A percentile compares a stretch with the other conserved stretches of the same genome.
Conservation (phyloP, 164 flowering plant genomes). For the Cinnamomum chago region DNA sequence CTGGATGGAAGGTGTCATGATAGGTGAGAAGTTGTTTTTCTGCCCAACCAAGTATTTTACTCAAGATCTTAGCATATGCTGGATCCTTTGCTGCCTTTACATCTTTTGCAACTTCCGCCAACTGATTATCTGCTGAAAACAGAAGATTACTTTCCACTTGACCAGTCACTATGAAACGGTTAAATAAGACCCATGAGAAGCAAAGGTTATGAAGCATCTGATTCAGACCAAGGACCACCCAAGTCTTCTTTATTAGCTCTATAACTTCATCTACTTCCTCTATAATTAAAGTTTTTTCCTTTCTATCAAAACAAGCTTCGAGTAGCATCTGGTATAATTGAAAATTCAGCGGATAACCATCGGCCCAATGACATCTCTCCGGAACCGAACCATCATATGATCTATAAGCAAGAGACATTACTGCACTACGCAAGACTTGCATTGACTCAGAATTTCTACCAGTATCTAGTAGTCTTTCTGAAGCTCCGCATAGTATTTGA, state of each 20-base stretch:
- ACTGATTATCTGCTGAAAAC: constrained; percentile 53
- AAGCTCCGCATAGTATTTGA: constrained; percentile 27
- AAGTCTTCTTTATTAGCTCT: constrained; percentile 82
- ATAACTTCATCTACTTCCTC: constrained; percentile 85
- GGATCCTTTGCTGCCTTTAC: constrained; percentile 50
- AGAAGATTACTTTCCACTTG: constrained; percentile 65
- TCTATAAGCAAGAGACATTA: constrained; percentile 70
- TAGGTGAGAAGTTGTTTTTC: constrained; percentile 70
- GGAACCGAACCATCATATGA: constrained; percentile 51
- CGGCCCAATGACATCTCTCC: constrained; percentile 87
- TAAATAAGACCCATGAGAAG: constrained; percentile 76
- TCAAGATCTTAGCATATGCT: constrained; percentile 43
- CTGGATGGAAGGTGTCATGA: constrained; percentile 55
- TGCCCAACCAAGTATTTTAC: constrained; percentile 69
- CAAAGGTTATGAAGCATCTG: constrained; percentile 80
- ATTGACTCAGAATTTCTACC: constrained; percentile 61
- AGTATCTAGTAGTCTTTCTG: constrained; percentile 58
- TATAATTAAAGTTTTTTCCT: constrained; percentile 55
- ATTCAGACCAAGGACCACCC: constrained; percentile 72
- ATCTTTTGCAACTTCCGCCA: constrained; percentile 66
- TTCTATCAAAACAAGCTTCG: constrained; percentile 75
- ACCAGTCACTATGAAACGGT: constrained; percentile 59
- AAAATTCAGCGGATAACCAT: constrained; percentile 77
- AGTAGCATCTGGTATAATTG: constrained; percentile 64
- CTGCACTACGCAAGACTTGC: constrained; percentile 53